A percentile compares a stretch with the other conserved stretches of the same genome.
These are phyloP conservation scores for Steccherinum ochraceum DNA, from an alignment of 768 basidiomycete genomes.

Conservation along the genomic window DNA sequence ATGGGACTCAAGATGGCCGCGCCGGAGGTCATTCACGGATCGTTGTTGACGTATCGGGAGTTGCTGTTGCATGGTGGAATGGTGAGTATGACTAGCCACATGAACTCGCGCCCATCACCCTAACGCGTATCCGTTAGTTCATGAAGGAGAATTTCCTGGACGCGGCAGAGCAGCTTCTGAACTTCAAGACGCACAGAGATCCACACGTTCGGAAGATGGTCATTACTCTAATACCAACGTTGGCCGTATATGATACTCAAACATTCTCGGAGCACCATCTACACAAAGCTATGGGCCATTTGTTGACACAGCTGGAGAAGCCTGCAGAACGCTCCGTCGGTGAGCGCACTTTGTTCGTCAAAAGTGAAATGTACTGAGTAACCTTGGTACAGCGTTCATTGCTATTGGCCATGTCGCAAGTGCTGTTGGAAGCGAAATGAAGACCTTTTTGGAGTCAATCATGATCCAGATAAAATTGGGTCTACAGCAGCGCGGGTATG, in stretches of 20 bases:
- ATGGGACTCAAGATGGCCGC: conserved; percentile 71
- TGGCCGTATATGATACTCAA: conserved; percentile 91
- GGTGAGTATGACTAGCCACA: conserved; percentile 41
- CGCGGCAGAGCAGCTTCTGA: conserved; percentile 84
- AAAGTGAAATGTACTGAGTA: not conserved
- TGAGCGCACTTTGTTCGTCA: too few relatives aligned
- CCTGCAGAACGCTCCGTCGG: conserved; percentile 84
- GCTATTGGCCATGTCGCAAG: conserved; percentile 94
- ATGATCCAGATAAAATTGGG: conserved; percentile 86
- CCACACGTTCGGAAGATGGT: conserved; percentile 88
- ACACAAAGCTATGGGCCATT: conserved; percentile 90
- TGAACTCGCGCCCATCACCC: not conserved
- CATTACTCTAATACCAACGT: conserved; percentile 89
- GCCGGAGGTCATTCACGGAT: conserved; percentile 90
- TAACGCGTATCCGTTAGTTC: conserved; percentile 41
- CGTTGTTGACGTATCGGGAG: conserved; percentile 85
- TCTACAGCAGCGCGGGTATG: conserved; percentile 81
- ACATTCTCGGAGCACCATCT: conserved; percentile 89
- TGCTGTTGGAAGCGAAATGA: conserved; percentile 91
- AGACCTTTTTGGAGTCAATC: conserved; percentile 88
- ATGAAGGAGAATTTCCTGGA: conserved; percentile 85
- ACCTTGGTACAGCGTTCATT: conserved; percentile 77
- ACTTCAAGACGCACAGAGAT: conserved; percentile 85
- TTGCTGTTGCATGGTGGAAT: conserved; percentile 90
- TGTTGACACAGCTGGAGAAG: conserved; percentile 83